A percentile compares a stretch with the other conserved stretches of the same genome.
phyloP scores from a whole-genome alignment of 1,284 basidiomycete genomes.

The Takashimella koratensis region DNA sequence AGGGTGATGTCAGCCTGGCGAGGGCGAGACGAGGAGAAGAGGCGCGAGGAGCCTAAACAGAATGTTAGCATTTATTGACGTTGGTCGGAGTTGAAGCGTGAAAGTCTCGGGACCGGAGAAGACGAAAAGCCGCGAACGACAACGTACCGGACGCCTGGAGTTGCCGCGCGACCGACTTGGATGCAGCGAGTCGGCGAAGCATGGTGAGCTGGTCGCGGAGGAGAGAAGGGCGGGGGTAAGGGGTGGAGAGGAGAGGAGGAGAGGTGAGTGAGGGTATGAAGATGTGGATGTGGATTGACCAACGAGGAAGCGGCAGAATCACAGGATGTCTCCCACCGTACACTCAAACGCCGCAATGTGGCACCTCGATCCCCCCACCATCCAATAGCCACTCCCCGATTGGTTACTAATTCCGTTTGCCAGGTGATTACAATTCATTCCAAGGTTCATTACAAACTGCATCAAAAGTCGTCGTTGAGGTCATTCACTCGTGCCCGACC shows the following conservation, averaged over 20 bases:
- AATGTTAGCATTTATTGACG: neutral
- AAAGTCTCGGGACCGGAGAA: neutral
- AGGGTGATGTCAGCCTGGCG: conserved; percentile 77
- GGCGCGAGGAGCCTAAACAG: conserved; percentile 14
- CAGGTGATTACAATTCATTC: no score
- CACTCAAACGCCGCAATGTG: neutral
- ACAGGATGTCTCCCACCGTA: neutral
- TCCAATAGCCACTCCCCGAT: neutral
- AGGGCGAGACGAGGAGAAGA: conserved; percentile 40
- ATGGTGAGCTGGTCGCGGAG: no score
- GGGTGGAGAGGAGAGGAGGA: conserved; percentile 1
- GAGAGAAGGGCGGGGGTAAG: neutral
- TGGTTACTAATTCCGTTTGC: no score
- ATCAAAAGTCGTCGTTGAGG: no score
- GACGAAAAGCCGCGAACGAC: neutral
- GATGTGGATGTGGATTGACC: neutral
- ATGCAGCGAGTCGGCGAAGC: conserved; percentile 30
- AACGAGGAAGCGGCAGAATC: neutral
- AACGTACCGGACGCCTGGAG: conserved; percentile 12
- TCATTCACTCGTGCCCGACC: no score
- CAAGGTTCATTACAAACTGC: no score
- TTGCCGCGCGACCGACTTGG: conserved; percentile 23
- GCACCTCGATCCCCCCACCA: neutral
- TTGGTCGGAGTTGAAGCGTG: neutral
- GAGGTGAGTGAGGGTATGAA: neutral